Evolutionary conservation across 495 filamentous ascomycete genomes (phyloP), one percentile per base, ranked within the genome.

Genomic region (Chaetomidium leptoderma): DNA sequence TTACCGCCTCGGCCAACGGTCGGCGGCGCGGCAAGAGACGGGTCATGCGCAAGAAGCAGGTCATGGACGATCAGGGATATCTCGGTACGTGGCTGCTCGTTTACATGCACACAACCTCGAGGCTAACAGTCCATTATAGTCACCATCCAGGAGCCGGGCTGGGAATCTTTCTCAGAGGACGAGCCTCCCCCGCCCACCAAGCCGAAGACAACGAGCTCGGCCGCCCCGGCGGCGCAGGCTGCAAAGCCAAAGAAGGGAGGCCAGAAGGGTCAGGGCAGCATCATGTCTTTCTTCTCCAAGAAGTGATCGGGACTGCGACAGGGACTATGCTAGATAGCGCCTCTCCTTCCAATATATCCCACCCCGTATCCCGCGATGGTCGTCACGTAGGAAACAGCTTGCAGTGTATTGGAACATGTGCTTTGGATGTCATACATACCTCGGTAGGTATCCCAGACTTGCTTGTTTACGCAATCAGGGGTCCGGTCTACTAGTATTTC

Each of bases 111-210:
- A 17, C 19, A 8, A 13, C n/a, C 43, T 24, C 36, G 21, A 61
- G 10, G 62, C 64, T 58, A 55, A 63, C 59, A 30, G 30, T 49
- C 35, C 29, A 19, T 3, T 24, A n/a, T 64, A 95, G 93, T 97
- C 17, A 97, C 93, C 13, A 87, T 86, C 61, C 87, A 92, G 65
- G 92, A 97, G 66, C 75, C 83, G 1, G 85, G 79, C 1, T 98
- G 93, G 93, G 93, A 97, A 70, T 95, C 90, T 6, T 97, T 95
- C 76, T 96, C 91, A 3, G 91, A 95, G 65, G 93, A 97, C 60
- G 89, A 92, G 48, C 77, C 80, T 40, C 78, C 80, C 23, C 69
- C 80, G 10, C 72, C 73, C 17, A 43, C 61, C 37, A 74, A 76
- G 39, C 83, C 86, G 62, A 87, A 60, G 69, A 71, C 49, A 8